These are phyloP conservation scores for Penicillium diatomitis DNA, from an alignment of 495 filamentous ascomycete species.

Conservation along the genomic window DNA sequence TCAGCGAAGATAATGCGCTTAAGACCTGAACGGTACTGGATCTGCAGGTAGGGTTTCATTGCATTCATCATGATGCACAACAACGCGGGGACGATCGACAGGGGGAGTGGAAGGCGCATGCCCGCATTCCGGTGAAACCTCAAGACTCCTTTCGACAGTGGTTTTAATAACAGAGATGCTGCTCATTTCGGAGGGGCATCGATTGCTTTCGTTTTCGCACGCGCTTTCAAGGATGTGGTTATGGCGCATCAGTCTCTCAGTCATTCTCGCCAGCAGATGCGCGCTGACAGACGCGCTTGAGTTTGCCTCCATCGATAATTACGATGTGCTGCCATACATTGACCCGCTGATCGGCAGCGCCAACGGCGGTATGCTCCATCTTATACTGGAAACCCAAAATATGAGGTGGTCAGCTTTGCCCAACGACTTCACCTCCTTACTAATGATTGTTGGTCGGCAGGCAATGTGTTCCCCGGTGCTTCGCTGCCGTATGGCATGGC, in stretches of 20 bases:
- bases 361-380: slow-evolving; percentile 40
- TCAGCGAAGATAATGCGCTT: too few relatives aligned
- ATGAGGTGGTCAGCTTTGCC: neutral
- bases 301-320: slow-evolving; percentile 14
- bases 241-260: slow-evolving; percentile 6
- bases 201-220: neutral
- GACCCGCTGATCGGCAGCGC: slow-evolving; percentile 52
- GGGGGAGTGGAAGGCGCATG: slow-evolving; percentile 6
- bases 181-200: neutral
- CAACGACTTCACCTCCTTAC: neutral
- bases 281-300: slow-evolving; percentile 9
- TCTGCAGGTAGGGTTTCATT: neutral
- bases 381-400: neutral
- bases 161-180: slow-evolving; percentile 5
- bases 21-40: neutral
- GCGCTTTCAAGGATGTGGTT: slow-evolving; percentile 7
- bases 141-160: neutral
- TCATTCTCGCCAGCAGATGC: slow-evolving; percentile 9
- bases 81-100: slow-evolving; percentile 16
- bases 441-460: slow-evolving; percentile 7
- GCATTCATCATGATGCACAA: slow-evolving; percentile 2
- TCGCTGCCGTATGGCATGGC: slow-evolving; percentile 68
- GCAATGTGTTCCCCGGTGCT: slow-evolving; percentile 67
- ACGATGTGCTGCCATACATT: slow-evolving; percentile 41
- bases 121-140: neutral